Evolutionary conservation across 768 basidiomycete species (phyloP), one percentile per base, ranked within the genome.

Genomic region (Fibroporia radiculosa): DNA sequence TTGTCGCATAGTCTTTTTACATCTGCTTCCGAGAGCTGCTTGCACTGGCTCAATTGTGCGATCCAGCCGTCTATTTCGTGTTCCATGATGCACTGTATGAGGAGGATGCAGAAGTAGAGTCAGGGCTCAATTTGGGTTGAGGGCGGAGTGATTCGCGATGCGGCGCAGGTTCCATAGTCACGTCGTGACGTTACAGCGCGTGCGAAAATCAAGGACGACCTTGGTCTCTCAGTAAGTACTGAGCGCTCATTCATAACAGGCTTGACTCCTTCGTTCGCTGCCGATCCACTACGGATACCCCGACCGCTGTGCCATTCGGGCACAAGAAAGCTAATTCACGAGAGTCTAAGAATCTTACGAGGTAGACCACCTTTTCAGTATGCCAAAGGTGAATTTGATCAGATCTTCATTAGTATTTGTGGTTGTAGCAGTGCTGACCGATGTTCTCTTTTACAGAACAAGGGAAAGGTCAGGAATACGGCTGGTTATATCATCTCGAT

Each of bases 1-100:
- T 96, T 98, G 78, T 98, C 95, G 73, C 96, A 99, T 52, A 99
- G 78, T 65, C 82, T 83, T 77, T 98, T 98, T 48, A 99, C 92
- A 66, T 99, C 93, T 10, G 76, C 74, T 69, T 99, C 96, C 49
- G 88, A 73, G 48, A 99, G 78, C 57, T 96, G 95, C 66, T 99
- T 98, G 75, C 96, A 99, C 61, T 93, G 87, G 68, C 83, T 84
- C 56, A 99, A 80, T 64, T 97, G 93, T 49, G 89, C 82, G 63
- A 99, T 93, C 96, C 96, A 97, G 48, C 74, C 78, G 71, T 98
- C 93, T 65, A 95, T 82, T 79, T 97, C 91, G 60, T 63, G 66
- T 59, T 75, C 74, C 71, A 74, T 74, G 41, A 3, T 50, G 53
- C 44, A 51, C 52, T 49, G n/a, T 28, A 28, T 14, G 35, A 40